Evolutionary conservation across 2,329 filamentous ascomycete species (phyloP).

Genomic region (Stagonosporopsis cucurbitacearum): DNA sequence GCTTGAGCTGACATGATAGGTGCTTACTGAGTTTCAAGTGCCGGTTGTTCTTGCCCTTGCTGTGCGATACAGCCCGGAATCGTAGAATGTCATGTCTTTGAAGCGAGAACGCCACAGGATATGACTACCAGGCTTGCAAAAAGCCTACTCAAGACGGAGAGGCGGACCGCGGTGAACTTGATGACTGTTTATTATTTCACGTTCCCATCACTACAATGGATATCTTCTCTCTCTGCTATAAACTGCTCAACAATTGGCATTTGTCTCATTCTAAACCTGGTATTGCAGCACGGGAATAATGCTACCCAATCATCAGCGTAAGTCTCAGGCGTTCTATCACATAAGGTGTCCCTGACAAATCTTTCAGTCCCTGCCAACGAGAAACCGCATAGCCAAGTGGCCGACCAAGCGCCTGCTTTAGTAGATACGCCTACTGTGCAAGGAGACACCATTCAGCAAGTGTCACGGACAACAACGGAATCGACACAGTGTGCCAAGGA

Average conservation of each 20-base stretch:
- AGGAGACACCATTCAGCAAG: constrained; percentile 35
- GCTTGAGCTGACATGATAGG: constrained; percentile 18
- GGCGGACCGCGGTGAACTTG: constrained; percentile 25
- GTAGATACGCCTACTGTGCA: constrained; percentile 28
- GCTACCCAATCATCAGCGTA: constrained; percentile 42
- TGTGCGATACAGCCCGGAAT: constrained; percentile 21
- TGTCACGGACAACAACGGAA: constrained; percentile 28
- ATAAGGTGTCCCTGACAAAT: constrained; percentile 31
- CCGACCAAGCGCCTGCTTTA: constrained; percentile 39
- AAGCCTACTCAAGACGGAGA: constrained; percentile 20
- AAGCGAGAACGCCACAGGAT: constrained; percentile 17
- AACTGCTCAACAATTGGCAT: constrained; percentile 22
- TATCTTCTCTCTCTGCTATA: constrained; percentile 31
- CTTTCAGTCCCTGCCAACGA: constrained; percentile 35
- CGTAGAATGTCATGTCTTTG: constrained; percentile 13
- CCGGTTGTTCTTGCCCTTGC: constrained; percentile 27
- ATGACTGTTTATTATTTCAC: constrained; percentile 43
- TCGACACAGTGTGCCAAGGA: constrained; percentile 34
- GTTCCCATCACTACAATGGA: constrained; percentile 32
- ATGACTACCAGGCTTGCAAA: constrained; percentile 24
- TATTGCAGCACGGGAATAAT: constrained; percentile 33
- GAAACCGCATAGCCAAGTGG: constrained; percentile 36
- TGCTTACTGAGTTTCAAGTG: constrained; percentile 41
- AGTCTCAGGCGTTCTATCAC: constrained; percentile 27
- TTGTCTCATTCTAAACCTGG: constrained; percentile 24